Percentiles rank a stretch among this genome's conserved stretches.
Conservation (phyloP, 495 filamentous ascomycete species). For the Xylaria castorea region DNA sequence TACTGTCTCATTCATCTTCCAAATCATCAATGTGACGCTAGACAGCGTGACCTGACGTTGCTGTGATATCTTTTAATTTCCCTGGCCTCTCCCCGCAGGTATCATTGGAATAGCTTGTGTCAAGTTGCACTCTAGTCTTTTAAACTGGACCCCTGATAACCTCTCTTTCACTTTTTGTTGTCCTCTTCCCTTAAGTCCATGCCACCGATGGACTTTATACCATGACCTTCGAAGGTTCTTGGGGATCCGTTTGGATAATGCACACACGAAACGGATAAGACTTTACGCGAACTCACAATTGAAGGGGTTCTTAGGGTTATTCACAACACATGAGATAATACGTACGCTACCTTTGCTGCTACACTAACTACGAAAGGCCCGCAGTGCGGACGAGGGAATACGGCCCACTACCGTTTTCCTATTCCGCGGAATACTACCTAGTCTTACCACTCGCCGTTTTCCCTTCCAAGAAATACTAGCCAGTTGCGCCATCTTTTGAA, state of each 20-base stretch:
- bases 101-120: conserved; percentile 12
- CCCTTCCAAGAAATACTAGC: not conserved
- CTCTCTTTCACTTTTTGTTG: not conserved
- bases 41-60: conserved; percentile 20
- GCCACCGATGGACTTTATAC: not conserved
- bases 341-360: not conserved
- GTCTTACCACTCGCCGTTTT: not conserved
- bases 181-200: not conserved
- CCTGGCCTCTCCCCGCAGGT: not conserved
- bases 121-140: conserved; percentile 9
- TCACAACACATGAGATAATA: not conserved
- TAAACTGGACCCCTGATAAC: conserved; percentile 7
- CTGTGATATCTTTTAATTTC: conserved; percentile 9
- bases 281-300: not conserved
- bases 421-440: conserved; percentile 11
- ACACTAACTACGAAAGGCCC: not conserved
- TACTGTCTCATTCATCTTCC: conserved; percentile 26
- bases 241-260: not conserved
- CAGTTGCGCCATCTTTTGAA: not conserved
- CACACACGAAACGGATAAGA: not conserved
- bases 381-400: not conserved
- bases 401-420: not conserved
- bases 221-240: not conserved
- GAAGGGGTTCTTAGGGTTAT: not conserved
- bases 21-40: conserved; percentile 25